phyloP scores from a whole-genome alignment of 306 rosid species.

The Urtica urens region DNA sequence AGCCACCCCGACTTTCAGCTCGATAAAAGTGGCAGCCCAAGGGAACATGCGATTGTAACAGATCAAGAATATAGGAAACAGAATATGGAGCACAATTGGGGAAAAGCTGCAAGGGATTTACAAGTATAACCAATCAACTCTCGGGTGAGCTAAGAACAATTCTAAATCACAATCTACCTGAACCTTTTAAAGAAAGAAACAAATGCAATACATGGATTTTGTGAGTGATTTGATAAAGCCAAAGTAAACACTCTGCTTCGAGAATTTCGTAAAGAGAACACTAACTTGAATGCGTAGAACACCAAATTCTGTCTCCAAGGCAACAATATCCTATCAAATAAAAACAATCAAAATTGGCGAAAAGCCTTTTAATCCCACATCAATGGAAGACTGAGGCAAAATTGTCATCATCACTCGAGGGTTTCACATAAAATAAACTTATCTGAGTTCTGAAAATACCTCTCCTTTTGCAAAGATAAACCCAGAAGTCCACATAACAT shows the following conservation, averaged over 20 bases:
- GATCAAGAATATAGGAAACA: slow-evolving; percentile 54
- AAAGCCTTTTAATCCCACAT: no score
- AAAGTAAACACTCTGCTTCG: neutral
- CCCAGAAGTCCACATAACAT: slow-evolving; percentile 78
- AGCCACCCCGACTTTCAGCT: slow-evolving; percentile 60
- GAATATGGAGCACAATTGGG: slow-evolving; percentile 81
- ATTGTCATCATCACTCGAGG: neutral
- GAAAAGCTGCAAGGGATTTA: slow-evolving; percentile 52
- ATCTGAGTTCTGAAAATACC: slow-evolving; percentile 31
- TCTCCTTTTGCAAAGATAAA: slow-evolving; percentile 64
- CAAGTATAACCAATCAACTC: no score
- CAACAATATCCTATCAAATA: slow-evolving; percentile 47
- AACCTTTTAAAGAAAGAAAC: no score
- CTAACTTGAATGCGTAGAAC: slow-evolving; percentile 64
- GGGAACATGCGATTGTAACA: slow-evolving; percentile 49
- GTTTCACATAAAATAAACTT: neutral
- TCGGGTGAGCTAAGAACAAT: no score
- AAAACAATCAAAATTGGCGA: neutral
- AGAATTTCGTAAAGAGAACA: neutral
- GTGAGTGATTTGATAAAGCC: neutral
- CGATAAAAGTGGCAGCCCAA: slow-evolving; percentile 79
- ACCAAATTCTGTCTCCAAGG: slow-evolving; percentile 57
- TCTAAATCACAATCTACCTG: no score
- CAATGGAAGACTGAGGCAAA: neutral
- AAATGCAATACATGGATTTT: no score